These are phyloP conservation scores for Aquilaria agallochum DNA, from an alignment of 441 rosid species.

Conservation along the genomic window DNA sequence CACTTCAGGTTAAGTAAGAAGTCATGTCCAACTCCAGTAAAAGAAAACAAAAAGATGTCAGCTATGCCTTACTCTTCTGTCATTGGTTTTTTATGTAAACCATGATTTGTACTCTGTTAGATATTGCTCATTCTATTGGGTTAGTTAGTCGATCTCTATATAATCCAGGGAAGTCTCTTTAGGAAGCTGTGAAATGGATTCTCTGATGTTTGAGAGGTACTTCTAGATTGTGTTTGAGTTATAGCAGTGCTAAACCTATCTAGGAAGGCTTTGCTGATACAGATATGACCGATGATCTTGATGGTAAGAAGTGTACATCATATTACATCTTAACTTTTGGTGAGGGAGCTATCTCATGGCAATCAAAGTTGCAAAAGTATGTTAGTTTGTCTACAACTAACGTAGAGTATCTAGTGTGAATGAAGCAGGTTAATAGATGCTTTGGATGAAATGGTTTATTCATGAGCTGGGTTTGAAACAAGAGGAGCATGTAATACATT, in stretches of 20 bases:
- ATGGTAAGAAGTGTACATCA: neutral
- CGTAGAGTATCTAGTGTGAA: neutral
- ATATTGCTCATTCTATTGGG: neutral
- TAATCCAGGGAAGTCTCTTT: neutral
- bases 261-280: neutral
- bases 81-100: neutral
- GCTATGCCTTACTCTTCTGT: neutral
- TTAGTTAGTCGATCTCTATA: neutral
- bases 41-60: neutral
- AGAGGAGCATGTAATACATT: too few relatives aligned
- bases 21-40: neutral
- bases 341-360: too few relatives aligned
- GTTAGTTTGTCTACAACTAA: neutral
- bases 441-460: neutral
- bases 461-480: neutral
- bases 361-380: too few relatives aligned
- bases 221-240: neutral
- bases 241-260: too few relatives aligned
- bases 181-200: slow-evolving; percentile 8
- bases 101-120: too few relatives aligned
- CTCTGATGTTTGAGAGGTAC: neutral
- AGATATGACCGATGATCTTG: neutral
- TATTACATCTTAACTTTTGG: neutral
- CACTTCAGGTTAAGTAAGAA: neutral
- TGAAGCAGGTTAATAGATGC: neutral